Conservation (phyloP, 129 eudicot genomes). For the Tagetes erecta region DNA sequence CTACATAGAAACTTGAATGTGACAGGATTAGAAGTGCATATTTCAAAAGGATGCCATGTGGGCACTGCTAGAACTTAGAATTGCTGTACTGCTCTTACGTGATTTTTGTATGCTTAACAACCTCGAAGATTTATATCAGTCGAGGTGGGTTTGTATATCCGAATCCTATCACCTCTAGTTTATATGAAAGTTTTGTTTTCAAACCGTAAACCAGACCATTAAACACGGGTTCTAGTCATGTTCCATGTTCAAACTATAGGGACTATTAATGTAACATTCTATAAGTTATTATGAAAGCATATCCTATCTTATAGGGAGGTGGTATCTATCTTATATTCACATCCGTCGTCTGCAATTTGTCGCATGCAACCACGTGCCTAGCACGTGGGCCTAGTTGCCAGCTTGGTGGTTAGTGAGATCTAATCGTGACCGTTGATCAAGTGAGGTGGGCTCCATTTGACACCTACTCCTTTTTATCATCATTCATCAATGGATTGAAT, state of each 20-base stretch:
- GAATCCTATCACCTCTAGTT: no score
- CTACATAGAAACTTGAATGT: no score
- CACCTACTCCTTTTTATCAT: slow-evolving; percentile 11
- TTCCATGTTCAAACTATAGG: background rate
- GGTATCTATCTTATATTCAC: slow-evolving; percentile 12
- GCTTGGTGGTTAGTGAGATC: slow-evolving; percentile 26
- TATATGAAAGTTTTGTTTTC: no score
- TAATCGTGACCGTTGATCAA: slow-evolving; percentile 36
- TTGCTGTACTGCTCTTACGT: no score
- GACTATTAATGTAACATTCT: background rate
- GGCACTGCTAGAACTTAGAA: no score
- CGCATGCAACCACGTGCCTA: slow-evolving; percentile 18
- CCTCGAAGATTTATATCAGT: no score
- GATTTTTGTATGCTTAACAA: no score
- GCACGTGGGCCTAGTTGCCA: slow-evolving; percentile 27
- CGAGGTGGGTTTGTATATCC: no score
- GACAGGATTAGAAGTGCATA: no score
- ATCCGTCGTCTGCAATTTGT: slow-evolving; percentile 15
- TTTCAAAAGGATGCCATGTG: no score
- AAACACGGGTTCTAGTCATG: no score
- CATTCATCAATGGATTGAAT: slow-evolving; percentile 16
- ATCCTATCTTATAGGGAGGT: slow-evolving; percentile 5
- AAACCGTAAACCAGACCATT: no score
- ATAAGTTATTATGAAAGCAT: background rate
- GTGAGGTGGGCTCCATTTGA: slow-evolving; percentile 37